Base-by-base conservation (phyloP, 176 grass and related monocot species). In the Oryza longistaminata region DNA sequence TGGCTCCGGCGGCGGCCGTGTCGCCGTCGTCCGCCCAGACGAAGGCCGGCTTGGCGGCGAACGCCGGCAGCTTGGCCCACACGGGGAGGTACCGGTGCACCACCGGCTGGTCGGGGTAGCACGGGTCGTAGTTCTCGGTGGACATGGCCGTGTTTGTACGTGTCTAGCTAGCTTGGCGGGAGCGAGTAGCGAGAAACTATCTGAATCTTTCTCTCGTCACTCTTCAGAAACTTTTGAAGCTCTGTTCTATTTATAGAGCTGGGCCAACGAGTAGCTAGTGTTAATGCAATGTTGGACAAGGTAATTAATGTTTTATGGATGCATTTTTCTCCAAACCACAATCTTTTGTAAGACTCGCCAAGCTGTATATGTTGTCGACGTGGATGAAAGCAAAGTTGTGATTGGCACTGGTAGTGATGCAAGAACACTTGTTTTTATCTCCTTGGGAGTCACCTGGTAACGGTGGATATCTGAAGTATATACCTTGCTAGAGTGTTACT, bases 81-180 rank as follows among this genome's bases (percentile, higher is more conserved):
- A 94, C 21, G 3, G 92, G 68, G 7, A 90, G 87, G 92, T 91
- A 87, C 8, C 68, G 72, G 74, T 94, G 81, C 42, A 85, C 92
- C 37, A 80, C 87, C 33, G 68, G 92, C 73, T 94, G 92, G 87
- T 94, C 89, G 7, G 92, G 89, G 90, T 89, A 92, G 83, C 87
- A 90, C 7, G 87, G 81, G 80, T 90, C 90, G 34, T 94, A 94
- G 77, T 94, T 94, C 73, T 94, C 92, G 11, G 64, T 87, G 29
- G 29, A 79, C 92, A 94, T 92, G 29, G 5, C 44, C 43, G n/a
- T 25, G 69, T 42, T 40, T 11, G 15, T 7, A 7, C 8, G 6
- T 19, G 15, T 7, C 35, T 17, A 69, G 3, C 33, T 6, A 39
- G 33, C 33, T 6, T 22, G 40, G 1, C 42, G 52, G 52, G 52